Evolutionary conservation across 2,329 filamentous ascomycete species (phyloP).

Genomic region (Hirsutella minnesotensis): DNA sequence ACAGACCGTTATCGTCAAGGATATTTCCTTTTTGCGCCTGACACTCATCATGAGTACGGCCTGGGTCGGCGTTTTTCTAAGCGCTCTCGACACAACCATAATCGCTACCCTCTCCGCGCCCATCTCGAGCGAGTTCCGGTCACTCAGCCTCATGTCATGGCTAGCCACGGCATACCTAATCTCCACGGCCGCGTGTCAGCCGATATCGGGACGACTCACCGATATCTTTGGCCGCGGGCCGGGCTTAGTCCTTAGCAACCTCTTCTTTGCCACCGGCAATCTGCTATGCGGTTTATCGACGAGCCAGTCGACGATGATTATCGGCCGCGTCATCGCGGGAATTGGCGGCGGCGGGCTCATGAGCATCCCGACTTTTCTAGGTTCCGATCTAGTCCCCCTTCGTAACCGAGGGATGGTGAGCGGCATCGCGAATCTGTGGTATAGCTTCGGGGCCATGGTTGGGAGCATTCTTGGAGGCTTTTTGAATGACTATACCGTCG

Average conservation of each 20-base stretch:
- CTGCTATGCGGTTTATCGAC: slow-evolving; percentile 68
- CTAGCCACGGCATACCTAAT: slow-evolving; percentile 81
- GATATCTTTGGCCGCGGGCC: slow-evolving; percentile 78
- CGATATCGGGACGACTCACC: slow-evolving; percentile 72
- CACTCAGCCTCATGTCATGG: slow-evolving; percentile 74
- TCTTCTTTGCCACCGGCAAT: slow-evolving; percentile 71
- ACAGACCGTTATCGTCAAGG: slow-evolving; percentile 30
- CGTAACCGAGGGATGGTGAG: slow-evolving; percentile 69
- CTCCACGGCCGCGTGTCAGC: slow-evolving; percentile 77
- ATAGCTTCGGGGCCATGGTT: slow-evolving; percentile 65
- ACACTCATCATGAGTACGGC: slow-evolving; percentile 41
- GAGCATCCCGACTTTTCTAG: slow-evolving; percentile 59
- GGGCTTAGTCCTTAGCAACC: slow-evolving; percentile 67
- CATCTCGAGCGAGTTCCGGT: slow-evolving; percentile 74
- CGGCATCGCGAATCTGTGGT: slow-evolving; percentile 75
- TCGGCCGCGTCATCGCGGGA: slow-evolving; percentile 69
- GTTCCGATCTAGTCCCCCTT: slow-evolving; percentile 59
- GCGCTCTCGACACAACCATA: slow-evolving; percentile 63
- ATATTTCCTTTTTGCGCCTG: slow-evolving; percentile 36
- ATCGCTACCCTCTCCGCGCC: slow-evolving; percentile 76
- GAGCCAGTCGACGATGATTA: slow-evolving; percentile 56
- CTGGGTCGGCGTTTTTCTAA: slow-evolving; percentile 53
- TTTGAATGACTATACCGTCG: slow-evolving; percentile 51
- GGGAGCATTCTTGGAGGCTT: slow-evolving; percentile 76
- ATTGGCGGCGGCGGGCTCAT: slow-evolving; percentile 75